phyloP scores from a whole-genome alignment of 306 rosid genomes.

The Aeschynomene evenia region DNA sequence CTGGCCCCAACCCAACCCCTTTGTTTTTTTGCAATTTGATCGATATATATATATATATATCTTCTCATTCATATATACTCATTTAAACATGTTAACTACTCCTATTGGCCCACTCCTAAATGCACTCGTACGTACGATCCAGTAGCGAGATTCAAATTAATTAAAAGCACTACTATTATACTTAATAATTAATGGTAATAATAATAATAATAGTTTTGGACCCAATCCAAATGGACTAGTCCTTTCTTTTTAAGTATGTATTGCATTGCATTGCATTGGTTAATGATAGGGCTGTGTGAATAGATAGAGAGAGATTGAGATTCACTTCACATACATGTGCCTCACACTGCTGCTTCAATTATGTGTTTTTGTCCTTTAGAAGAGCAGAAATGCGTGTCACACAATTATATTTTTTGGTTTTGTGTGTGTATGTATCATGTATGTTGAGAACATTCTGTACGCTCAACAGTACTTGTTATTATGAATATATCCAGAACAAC shows the following conservation, averaged over 20 bases:
- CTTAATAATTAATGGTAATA: too few species aligned
- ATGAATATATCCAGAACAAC: too few species aligned
- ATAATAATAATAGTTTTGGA: background rate
- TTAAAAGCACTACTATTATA: background rate
- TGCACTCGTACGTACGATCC: slow-evolving; percentile 23
- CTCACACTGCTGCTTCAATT: background rate
- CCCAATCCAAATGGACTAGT: background rate
- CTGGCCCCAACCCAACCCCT: background rate
- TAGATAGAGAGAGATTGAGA: slow-evolving; percentile 4
- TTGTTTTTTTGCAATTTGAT: slow-evolving; percentile 10
- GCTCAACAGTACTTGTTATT: background rate
- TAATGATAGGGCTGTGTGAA: background rate
- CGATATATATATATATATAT: too few species aligned
- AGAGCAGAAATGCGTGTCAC: background rate
- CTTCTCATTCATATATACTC: background rate
- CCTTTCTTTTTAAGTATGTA: background rate
- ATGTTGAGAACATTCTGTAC: slow-evolving; percentile 32
- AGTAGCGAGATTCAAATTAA: too few species aligned
- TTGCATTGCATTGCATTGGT: background rate
- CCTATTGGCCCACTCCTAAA: slow-evolving; percentile 32
- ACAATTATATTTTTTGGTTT: slow-evolving; percentile 3
- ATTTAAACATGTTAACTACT: slow-evolving; percentile 20
- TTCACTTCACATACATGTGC: slow-evolving; percentile 5
- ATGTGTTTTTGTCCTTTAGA: slow-evolving; percentile 16
- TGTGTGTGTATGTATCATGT: too few species aligned